Base-by-base conservation (phyloP, 257 asterid species). In the Solanum virginianum region DNA sequence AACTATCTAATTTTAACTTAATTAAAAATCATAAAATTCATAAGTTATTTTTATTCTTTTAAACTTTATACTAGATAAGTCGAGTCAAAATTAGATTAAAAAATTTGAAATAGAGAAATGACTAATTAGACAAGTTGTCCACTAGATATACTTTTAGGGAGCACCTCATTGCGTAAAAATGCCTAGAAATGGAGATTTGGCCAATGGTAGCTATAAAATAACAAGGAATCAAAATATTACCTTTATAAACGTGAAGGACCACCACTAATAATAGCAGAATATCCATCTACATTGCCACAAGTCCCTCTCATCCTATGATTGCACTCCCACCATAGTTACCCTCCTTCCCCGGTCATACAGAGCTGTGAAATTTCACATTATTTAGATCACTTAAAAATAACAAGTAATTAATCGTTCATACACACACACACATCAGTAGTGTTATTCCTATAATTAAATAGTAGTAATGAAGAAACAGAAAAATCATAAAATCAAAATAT, bases 221-320 rank as follows among this genome's bases (percentile, higher is more conserved):
- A 88, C 84, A 86, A 88, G 85, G 83, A 82, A 84, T 86, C 85
- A 72, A 72, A 82, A 77, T 54, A 57, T 68, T 41, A 20, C 88
- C 43, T 51, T 77, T 29, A 77, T 51, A 77, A 14, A 22, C 63
- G 43, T 29, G 70, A 43, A 87, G 89, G 91, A 84, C 90, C 91
- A 85, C 91, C 87, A 86, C 74, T 75, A 32, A 71, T 5, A 43
- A 69, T 74, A 71, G 65, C 83, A 86, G 45, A 77, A 51, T 77
- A 77, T 77, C 47, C 87, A 86, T 63, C 45, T 26, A 53, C 84
- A 53, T 63, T 86, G 86, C 32, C 59, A 10, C 56, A 13, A 70
- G 84, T 86, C 90, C 56, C 53, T 82, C 60, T 85, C 84, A 24
- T 63, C 83, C 36, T 47, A 66, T 89, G 45, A 45, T 72, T 77